Evolutionary conservation across 2,329 filamentous ascomycete species (phyloP), one percentile per base, ranked within the genome.

Genomic region (Aspergillus glaucus): DNA sequence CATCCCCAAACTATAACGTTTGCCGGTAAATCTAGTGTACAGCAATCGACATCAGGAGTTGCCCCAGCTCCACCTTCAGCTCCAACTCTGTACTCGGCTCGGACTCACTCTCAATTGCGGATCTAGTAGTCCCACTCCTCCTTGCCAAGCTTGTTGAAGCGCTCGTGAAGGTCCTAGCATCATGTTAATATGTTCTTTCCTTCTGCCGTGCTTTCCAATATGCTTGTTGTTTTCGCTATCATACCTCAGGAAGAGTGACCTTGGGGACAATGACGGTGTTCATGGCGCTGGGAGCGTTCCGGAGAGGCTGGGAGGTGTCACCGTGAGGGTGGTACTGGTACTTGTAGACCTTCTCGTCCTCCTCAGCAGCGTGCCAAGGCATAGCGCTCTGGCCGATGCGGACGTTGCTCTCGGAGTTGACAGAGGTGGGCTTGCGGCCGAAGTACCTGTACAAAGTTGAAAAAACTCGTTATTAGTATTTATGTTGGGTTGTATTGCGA

Each of bases 81-180:
- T 46, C 49, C 45, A 51, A 49, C 32, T 53, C 49, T 50, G 47
- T 36, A 34, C 14, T 34, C 14, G 10, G 14, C 14, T 36, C n/a
- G 15, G 15, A n/a, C 14, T n/a, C 14, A 14, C 37, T 6, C 17
- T 12, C 28, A 48, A 49, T 47, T 30, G 26, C 26, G 26, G 26
- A 51, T 59, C 52, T 63, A 70, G 58, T 68, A 69, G 57, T 70
- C 67, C 56, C 64, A 97, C 61, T 89, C 91, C 61, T 97, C 93
- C 84, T 97, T 97, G 73, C 93, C 93, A 84, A 88, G 97, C 81
- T 98, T 98, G 87, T 98, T 98, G 84, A 86, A 97, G 77, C 86
- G 87, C 62, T 98, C 93, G 77, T 98, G 93, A 57, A 96, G 82
- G 64, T 86, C 80, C 88, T 94, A 63, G 9, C 26, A 12, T 30